A percentile compares a stretch with the other conserved stretches of the same genome.
These are phyloP conservation scores for Moesziomyces globuligerus DNA, from an alignment of 1,284 basidiomycete genomes.

Conservation along the genomic window DNA sequence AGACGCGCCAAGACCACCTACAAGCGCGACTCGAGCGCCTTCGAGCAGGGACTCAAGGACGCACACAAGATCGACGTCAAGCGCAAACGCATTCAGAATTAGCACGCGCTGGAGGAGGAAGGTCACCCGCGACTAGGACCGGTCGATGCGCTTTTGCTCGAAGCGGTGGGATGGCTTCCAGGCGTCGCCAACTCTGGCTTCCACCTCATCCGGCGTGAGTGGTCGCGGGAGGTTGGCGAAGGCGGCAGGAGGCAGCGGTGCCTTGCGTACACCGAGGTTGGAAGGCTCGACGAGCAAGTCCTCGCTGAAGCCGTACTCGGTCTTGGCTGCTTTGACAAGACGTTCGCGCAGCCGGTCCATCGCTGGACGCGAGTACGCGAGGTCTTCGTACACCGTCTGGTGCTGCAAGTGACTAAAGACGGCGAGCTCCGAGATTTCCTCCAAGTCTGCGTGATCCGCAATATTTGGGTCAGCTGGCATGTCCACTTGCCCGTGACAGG, in stretches of 20 bases:
- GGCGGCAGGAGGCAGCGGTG: too few species aligned
- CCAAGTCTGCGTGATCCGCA: background rate
- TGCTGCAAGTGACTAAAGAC: background rate
- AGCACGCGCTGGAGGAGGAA: too few species aligned
- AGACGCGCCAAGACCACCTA: slow-evolving; percentile 30
- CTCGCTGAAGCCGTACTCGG: background rate
- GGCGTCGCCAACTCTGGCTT: background rate
- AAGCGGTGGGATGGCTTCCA: background rate
- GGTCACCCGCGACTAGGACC: too few species aligned
- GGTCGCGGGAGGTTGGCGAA: background rate
- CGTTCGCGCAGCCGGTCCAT: background rate
- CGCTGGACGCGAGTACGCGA: background rate
- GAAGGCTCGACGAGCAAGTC: background rate
- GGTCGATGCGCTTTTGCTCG: background rate
- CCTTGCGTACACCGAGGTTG: background rate
- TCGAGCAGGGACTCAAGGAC: slow-evolving; percentile 41
- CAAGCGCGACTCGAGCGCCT: slow-evolving; percentile 31
- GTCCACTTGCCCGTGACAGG: background rate
- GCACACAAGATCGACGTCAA: slow-evolving; percentile 52
- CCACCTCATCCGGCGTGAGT: background rate
- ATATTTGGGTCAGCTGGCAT: background rate
- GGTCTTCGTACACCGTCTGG: background rate
- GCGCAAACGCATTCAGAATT: slow-evolving; percentile 35
- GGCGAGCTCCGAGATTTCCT: background rate
- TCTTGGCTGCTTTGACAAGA: background rate